Evolutionary conservation across 768 basidiomycete genomes (phyloP).

Genomic region (Boletus reticuloceps): DNA sequence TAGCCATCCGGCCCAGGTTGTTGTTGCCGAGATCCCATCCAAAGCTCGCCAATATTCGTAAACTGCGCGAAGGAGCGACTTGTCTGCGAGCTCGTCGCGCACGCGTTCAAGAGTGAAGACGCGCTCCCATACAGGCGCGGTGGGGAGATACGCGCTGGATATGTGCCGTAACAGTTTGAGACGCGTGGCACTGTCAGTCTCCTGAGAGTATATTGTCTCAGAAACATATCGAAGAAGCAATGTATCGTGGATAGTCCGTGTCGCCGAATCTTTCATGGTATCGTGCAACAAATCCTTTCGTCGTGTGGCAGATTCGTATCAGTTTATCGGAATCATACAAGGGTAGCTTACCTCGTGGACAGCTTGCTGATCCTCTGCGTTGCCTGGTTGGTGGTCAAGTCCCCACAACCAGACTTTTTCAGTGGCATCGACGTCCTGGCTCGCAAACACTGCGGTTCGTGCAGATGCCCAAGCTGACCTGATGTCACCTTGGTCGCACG

Average conservation of each 20-base stretch:
- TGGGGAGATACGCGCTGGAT: slow-evolving; percentile 41
- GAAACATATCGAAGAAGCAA: slow-evolving; percentile 47
- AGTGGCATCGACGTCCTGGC: slow-evolving; percentile 20
- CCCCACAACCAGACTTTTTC: slow-evolving; percentile 58
- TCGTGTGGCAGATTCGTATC: background rate
- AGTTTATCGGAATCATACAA: background rate
- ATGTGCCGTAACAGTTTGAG: slow-evolving; percentile 39
- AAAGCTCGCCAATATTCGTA: slow-evolving; percentile 44
- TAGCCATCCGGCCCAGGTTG: slow-evolving; percentile 50
- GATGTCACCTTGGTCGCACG: slow-evolving; percentile 24
- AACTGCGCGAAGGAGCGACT: slow-evolving; percentile 21
- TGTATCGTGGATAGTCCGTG: slow-evolving; percentile 42
- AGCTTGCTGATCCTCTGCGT: slow-evolving; percentile 14
- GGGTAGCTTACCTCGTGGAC: slow-evolving; percentile 34
- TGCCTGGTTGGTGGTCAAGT: slow-evolving; percentile 27
- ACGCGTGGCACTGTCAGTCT: slow-evolving; percentile 14
- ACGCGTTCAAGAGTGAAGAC: slow-evolving; percentile 36
- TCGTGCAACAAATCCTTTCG: slow-evolving; percentile 43
- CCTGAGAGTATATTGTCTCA: slow-evolving; percentile 25
- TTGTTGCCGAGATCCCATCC: slow-evolving; percentile 37
- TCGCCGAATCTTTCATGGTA: slow-evolving; percentile 43
- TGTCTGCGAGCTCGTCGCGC: slow-evolving; percentile 16
- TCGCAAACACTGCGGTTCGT: slow-evolving; percentile 33
- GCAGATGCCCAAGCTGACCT: slow-evolving; percentile 45
- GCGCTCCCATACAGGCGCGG: slow-evolving; percentile 41